Evolutionary conservation across 768 basidiomycete genomes (phyloP), one percentile per base, ranked within the genome.

Genomic region (Mrakia gelida): DNA sequence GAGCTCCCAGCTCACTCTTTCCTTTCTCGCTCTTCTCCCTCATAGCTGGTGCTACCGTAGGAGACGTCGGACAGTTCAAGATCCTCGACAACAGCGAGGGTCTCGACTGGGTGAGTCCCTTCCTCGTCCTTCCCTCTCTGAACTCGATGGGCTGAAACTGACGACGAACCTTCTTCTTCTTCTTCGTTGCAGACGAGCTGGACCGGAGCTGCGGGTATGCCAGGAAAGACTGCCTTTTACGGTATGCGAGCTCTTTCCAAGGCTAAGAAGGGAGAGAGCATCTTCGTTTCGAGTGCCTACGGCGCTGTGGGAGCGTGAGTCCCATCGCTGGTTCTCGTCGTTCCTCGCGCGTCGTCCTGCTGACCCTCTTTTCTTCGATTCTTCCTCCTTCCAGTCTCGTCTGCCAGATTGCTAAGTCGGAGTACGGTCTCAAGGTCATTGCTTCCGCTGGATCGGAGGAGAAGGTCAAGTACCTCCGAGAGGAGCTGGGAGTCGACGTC

Each of bases 381-480:
- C 45, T 1, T 45, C 45, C 15, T 10, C 15, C 11, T 0, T 85
- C 86, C 13, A 87, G 87, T 80, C 63, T 86, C 26, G 86, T 87
- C 68, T 82, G 85, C 43, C 86, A 88, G 81, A 80, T 87, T n/a
- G 86, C 87, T 34, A 87, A 87, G 79, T 80, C 80, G 1, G 82
- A 84, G 0, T 52, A 52, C 49, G 87, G 87, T 0, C 79, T 86
- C 54, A 90, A 89, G 80, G 91, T 92, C 56, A 90, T 93, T 71
- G 90, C 88, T 0, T 91, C 89, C 0, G 89, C 90, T 0, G 91
- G 92, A 1, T 88, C 88, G 0, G 90, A 92, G n/a, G 89, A 91
- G 73, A 92, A 93, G 83, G 90, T 92, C 63, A 79, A 79, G 77
- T 80, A 59, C 79, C 73, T 79, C 61, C 78, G 52, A 41, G 67